These are phyloP conservation scores for Gloeopeniophorella convolvens DNA, from an alignment of 768 basidiomycete species.

Conservation along the genomic window DNA sequence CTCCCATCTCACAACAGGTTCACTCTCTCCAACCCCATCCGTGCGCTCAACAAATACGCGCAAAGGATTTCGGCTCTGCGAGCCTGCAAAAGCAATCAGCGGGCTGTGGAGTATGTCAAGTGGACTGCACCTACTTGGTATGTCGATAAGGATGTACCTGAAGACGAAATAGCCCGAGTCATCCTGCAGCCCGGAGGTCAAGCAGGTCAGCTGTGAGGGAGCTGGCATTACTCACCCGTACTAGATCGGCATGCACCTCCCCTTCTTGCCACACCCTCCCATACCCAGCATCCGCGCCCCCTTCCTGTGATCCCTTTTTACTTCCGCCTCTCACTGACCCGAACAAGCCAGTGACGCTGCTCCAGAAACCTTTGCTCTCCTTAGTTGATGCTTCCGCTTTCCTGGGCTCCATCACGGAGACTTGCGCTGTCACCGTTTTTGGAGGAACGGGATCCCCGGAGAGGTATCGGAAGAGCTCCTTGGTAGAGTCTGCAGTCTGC, in stretches of 20 bases:
- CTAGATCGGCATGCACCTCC: slow-evolving; percentile 73
- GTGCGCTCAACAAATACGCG: slow-evolving; percentile 67
- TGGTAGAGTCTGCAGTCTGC: slow-evolving; percentile 36
- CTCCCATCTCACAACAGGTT: slow-evolving; percentile 65
- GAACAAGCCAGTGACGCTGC: slow-evolving; percentile 63
- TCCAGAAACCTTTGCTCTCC: slow-evolving; percentile 35
- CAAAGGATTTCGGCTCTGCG: slow-evolving; percentile 51
- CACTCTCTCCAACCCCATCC: slow-evolving; percentile 61
- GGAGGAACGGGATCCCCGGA: slow-evolving; percentile 51
- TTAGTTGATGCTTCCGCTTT: slow-evolving; percentile 28
- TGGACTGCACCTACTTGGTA: slow-evolving; percentile 54
- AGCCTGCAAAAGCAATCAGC: slow-evolving; percentile 37
- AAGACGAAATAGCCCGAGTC: slow-evolving; percentile 72
- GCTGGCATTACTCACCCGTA: slow-evolving; percentile 47
- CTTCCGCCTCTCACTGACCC: slow-evolving; percentile 48
- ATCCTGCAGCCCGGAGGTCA: slow-evolving; percentile 49
- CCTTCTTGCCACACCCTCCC: slow-evolving; percentile 59
- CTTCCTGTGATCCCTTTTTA: slow-evolving; percentile 27
- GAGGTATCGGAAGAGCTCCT: slow-evolving; percentile 62
- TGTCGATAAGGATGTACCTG: slow-evolving; percentile 70
- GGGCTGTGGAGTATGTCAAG: slow-evolving; percentile 28
- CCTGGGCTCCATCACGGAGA: slow-evolving; percentile 24
- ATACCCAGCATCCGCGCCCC: slow-evolving; percentile 27
- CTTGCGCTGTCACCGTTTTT: slow-evolving; percentile 27
- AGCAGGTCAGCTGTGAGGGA: background rate